A percentile compares a stretch with the other conserved stretches of the same genome.
Evolutionary conservation across 1,284 basidiomycete genomes (phyloP).

Genomic region (Termitomyces sp.): DNA sequence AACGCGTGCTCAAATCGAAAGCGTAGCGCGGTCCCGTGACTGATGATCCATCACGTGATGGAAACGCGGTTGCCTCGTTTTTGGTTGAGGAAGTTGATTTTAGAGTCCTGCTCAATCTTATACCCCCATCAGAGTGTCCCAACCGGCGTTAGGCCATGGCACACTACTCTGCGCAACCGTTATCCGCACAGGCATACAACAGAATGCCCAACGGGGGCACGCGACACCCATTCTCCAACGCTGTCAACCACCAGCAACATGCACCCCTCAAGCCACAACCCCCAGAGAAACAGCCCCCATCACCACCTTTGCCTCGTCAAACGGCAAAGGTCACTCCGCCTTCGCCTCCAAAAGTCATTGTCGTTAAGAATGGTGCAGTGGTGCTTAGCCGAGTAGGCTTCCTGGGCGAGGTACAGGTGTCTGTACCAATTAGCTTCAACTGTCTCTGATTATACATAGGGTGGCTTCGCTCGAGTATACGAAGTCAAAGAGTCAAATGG

Average conservation of each 20-base stretch:
- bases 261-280: constrained; percentile 24
- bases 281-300: constrained; percentile 32
- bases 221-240: constrained; percentile 32
- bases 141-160: constrained; percentile 40
- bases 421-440: no score
- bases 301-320: constrained; percentile 69
- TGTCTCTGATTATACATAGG: constrained; percentile 38
- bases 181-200: constrained; percentile 15
- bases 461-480: constrained; percentile 88
- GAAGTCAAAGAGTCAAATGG: constrained; percentile 73
- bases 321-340: constrained; percentile 79
- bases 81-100: not conserved
- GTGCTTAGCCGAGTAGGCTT: constrained; percentile 73
- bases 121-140: constrained; percentile 8
- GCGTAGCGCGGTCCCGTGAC: constrained; percentile 22
- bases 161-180: constrained; percentile 28
- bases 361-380: constrained; percentile 54
- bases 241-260: constrained; percentile 31
- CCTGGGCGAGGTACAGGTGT: constrained; percentile 72
- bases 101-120: not conserved
- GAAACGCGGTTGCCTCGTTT: constrained; percentile 25
- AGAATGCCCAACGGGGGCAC: constrained; percentile 23
- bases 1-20: not conserved
- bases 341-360: constrained; percentile 75
- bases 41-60: constrained; percentile 21